Conservation (phyloP, 2,329 filamentous ascomycete species). For the Pseudocercospora eumusae region DNA sequence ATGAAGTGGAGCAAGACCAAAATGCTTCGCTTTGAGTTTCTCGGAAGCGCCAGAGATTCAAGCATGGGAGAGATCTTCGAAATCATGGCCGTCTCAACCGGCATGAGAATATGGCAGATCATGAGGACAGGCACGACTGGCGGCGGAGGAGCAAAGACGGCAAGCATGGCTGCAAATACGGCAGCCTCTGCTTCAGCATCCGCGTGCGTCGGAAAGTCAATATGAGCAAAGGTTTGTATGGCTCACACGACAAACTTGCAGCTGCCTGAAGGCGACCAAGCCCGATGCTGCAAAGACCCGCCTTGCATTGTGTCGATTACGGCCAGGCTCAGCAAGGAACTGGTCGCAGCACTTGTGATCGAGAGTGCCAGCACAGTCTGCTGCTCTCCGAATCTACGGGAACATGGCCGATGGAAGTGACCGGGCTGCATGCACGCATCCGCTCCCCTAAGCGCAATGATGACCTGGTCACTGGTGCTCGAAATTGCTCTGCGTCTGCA, state of each 20-base stretch:
- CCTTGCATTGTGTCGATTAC: neutral
- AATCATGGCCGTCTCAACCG: constrained; percentile 23
- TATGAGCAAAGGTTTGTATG: no score
- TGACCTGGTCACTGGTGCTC: neutral
- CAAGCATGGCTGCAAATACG: neutral
- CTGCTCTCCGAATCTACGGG: neutral
- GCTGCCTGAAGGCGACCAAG: neutral
- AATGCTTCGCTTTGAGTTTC: constrained; percentile 23
- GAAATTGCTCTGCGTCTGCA: neutral
- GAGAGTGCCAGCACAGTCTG: neutral
- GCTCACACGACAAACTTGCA: neutral
- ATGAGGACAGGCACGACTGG: constrained; percentile 15
- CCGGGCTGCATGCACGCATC: neutral
- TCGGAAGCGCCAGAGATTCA: constrained; percentile 19
- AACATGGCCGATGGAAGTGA: neutral
- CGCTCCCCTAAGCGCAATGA: neutral
- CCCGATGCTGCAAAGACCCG: neutral
- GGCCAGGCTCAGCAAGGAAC: neutral
- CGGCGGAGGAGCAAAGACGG: neutral
- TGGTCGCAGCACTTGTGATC: neutral
- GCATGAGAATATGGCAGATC: constrained; percentile 25
- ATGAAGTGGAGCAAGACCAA: constrained; percentile 26
- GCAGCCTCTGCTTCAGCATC: neutral
- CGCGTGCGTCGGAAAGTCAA: neutral
- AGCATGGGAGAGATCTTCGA: constrained; percentile 24